Conservation (phyloP, 1,284 basidiomycete species). For the Baeospora myosura region DNA sequence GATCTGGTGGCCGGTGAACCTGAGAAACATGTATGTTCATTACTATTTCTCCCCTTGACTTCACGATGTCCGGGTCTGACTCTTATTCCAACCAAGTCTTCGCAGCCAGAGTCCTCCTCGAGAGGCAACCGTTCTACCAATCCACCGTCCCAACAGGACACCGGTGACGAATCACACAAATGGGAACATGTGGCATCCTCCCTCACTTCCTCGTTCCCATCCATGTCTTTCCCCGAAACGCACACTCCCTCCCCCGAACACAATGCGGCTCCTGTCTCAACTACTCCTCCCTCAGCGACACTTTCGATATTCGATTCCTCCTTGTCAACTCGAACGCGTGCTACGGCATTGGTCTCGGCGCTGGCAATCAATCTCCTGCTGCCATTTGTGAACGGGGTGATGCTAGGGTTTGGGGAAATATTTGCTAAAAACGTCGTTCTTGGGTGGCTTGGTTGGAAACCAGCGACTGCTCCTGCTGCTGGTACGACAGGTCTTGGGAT, state of each 20-base stretch:
- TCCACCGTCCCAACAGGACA: conserved; percentile 26
- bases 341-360: conserved; percentile 72
- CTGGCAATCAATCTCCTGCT: conserved; percentile 88
- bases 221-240: conserved; percentile 58
- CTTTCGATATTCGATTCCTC: conserved; percentile 72
- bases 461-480: conserved; percentile 4
- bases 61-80: conserved; percentile 6
- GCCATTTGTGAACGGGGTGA: conserved; percentile 95
- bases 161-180: conserved; percentile 45
- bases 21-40: conserved; percentile 23
- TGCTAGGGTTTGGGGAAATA: conserved; percentile 97
- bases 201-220: conserved; percentile 67
- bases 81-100: no score
- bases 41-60: conserved; percentile 2
- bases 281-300: conserved; percentile 52
- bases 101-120: no score
- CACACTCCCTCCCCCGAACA: conserved; percentile 39
- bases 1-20: conserved; percentile 38
- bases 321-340: conserved; percentile 55
- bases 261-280: conserved; percentile 19
- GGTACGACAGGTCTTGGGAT: no score
- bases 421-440: conserved; percentile 85
- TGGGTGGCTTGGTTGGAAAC: conserved; percentile 50
- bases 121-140: no score
- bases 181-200: conserved; percentile 67